Evolutionary conservation across 2,329 filamentous ascomycete species (phyloP), one percentile per base, ranked within the genome.

Genomic region (Hypomyces perniciosus): DNA sequence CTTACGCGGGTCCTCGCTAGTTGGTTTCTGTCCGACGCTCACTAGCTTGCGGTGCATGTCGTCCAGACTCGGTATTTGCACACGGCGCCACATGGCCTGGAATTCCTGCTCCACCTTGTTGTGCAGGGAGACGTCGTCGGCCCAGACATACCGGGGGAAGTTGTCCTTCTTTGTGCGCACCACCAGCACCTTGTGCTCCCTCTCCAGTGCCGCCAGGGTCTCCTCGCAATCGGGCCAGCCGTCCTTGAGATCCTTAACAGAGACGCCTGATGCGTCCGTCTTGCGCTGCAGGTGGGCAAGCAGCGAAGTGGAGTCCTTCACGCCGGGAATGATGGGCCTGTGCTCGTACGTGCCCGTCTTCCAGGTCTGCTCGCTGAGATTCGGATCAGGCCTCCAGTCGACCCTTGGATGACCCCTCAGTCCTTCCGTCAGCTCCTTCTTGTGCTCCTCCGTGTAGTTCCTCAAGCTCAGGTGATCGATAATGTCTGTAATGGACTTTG

Each of bases 121-220:
- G 61, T 84, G 80, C 47, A 96, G 78, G 9, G 83, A 85, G 10
- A 90, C 81, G 61, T 96, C 89, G 67, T 99, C 89, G 47, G 85
- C 79, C 90, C 91, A 97, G 48, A 99, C 84, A 73, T 86, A 88
- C 61, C 85, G 84, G 2, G 92, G 85, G 59, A 88, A 81, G 63
- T 88, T 86, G 66, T 97, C 92, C 73, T 97, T 97, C 72, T 93
- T 95, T 50, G 91, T 91, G 54, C 91, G 83, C 26, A 89, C 87
- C 5, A 96, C 89, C 34, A 97, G 77, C 42, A 97, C 77, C 67
- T 86, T 85, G 63, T 91, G 85, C 65, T 88, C 81, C 38, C 71
- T 71, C 72, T 96, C 92, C 46, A 99, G 78, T 59, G 81, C 76
- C 56, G 86, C 80, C 65, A 99, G 86, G 8, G 86, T 80, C 20